Conservation (phyloP, 768 basidiomycete genomes). For the Boletales sp. region DNA sequence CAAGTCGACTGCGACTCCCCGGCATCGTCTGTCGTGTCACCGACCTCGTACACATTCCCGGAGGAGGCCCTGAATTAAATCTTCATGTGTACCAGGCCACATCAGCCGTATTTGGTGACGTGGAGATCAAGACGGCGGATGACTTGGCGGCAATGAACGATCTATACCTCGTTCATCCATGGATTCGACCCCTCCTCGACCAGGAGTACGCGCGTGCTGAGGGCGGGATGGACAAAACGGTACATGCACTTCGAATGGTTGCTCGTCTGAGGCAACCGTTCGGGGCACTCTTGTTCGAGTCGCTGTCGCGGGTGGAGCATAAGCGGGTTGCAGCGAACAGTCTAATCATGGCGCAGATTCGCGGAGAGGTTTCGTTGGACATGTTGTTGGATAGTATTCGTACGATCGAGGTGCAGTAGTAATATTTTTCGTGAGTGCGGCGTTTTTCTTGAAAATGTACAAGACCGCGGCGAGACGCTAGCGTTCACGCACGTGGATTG, state of each 20-base stretch:
- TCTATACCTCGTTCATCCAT: slow-evolving; percentile 2
- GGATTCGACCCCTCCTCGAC: slow-evolving; percentile 1
- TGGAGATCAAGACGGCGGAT: slow-evolving; percentile 2
- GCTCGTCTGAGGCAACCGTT: background rate
- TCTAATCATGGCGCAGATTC: slow-evolving; percentile 5
- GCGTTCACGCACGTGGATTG: too few species aligned
- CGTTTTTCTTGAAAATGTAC: too few species aligned
- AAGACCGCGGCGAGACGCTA: too few species aligned
- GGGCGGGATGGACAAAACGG: background rate
- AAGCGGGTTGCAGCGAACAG: slow-evolving; percentile 11
- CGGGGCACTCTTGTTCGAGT: background rate
- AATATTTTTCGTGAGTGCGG: too few species aligned
- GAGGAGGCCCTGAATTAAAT: background rate
- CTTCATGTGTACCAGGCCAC: background rate
- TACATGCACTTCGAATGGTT: background rate
- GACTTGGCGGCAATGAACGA: background rate
- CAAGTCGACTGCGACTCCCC: background rate
- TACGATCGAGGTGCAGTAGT: background rate
- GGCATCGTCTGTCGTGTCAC: background rate
- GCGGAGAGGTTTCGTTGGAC: background rate
- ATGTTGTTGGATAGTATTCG: background rate
- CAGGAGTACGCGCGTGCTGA: background rate
- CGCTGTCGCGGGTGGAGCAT: background rate
- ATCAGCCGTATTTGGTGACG: background rate
- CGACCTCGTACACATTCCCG: background rate